These are phyloP conservation scores for Lactarius quietus DNA, from an alignment of 768 basidiomycete species.

Conservation along the genomic window DNA sequence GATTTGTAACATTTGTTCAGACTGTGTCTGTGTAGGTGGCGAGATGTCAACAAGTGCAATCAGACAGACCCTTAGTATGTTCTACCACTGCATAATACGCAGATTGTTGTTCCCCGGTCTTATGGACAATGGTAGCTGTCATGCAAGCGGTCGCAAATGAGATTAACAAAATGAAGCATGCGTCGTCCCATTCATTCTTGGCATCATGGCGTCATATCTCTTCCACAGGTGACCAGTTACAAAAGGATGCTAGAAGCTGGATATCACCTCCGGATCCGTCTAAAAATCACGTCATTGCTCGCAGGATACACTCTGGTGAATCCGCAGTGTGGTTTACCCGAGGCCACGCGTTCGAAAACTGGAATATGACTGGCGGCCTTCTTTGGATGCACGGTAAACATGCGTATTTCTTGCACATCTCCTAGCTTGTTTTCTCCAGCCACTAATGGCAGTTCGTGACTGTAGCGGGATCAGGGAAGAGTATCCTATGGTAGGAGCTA, in stretches of 20 bases:
- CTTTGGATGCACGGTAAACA: conserved; percentile 17
- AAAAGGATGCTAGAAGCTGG: not conserved
- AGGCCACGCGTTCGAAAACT: not conserved
- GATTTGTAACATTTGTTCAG: not conserved
- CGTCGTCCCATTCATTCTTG: not conserved
- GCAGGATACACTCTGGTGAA: not conserved
- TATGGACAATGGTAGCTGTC: not conserved
- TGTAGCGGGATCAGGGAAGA: not conserved
- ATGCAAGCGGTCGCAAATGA: not conserved
- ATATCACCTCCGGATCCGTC: not conserved
- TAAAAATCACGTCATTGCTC: not conserved
- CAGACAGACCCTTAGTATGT: not conserved
- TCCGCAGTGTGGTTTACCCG: conserved; percentile 6
- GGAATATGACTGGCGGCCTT: not conserved
- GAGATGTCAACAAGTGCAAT: not conserved
- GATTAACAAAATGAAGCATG: conserved; percentile 8
- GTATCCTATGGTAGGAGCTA: not conserved
- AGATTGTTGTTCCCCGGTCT: not conserved
- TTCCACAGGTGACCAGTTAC: not conserved
- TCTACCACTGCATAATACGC: not conserved
- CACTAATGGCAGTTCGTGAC: not conserved
- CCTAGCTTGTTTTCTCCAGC: not conserved
- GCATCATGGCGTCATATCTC: not conserved
- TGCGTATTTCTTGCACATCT: not conserved
- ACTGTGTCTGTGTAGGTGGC: not conserved